A percentile compares a stretch with the other conserved stretches of the same genome.
Evolutionary conservation across 1,139 yeast genomes (phyloP).

Genomic region (Hansenula sp.): DNA sequence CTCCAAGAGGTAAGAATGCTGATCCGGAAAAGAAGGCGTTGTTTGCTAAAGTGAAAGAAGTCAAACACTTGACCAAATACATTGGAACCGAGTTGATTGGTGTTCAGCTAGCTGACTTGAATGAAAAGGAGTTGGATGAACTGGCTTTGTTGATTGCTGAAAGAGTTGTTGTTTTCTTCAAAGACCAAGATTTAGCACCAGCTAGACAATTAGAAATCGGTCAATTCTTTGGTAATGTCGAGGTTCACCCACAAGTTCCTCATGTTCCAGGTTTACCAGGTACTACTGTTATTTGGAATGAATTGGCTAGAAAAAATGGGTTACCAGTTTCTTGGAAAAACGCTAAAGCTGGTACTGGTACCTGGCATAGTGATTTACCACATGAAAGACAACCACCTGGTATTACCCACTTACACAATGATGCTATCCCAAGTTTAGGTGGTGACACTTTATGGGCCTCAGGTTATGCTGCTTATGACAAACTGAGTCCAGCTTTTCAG

Average conservation of each 20-base stretch:
- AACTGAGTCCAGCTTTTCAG: constrained; percentile 44
- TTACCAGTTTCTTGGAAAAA: not conserved
- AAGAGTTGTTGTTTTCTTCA: constrained; percentile 44
- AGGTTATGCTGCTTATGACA: constrained; percentile 48
- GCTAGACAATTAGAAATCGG: constrained; percentile 41
- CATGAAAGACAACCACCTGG: constrained; percentile 36
- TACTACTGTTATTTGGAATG: constrained; percentile 50
- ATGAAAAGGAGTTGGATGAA: constrained; percentile 49
- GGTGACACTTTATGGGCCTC: constrained; percentile 51
- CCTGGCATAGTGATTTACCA: constrained; percentile 42
- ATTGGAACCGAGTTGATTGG: constrained; percentile 54
- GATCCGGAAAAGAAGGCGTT: constrained; percentile 49
- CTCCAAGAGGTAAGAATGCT: constrained; percentile 44
- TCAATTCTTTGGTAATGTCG: constrained; percentile 41
- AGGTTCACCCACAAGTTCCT: constrained; percentile 37
- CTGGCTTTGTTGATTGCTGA: constrained; percentile 47
- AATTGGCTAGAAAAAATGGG: constrained; percentile 17
- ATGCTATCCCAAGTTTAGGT: constrained; percentile 39
- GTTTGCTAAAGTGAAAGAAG: constrained; percentile 46
- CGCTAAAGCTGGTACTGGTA: constrained; percentile 4
- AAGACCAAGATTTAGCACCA: constrained; percentile 42
- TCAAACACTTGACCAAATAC: constrained; percentile 39
- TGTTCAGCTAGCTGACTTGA: constrained; percentile 43
- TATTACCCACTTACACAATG: constrained; percentile 37
- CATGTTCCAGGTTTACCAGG: constrained; percentile 33